A percentile compares a stretch with the other conserved stretches of the same genome.
Evolutionary conservation across 2,329 filamentous ascomycete genomes (phyloP).

Genomic region (Aspergillus aculeatus): DNA sequence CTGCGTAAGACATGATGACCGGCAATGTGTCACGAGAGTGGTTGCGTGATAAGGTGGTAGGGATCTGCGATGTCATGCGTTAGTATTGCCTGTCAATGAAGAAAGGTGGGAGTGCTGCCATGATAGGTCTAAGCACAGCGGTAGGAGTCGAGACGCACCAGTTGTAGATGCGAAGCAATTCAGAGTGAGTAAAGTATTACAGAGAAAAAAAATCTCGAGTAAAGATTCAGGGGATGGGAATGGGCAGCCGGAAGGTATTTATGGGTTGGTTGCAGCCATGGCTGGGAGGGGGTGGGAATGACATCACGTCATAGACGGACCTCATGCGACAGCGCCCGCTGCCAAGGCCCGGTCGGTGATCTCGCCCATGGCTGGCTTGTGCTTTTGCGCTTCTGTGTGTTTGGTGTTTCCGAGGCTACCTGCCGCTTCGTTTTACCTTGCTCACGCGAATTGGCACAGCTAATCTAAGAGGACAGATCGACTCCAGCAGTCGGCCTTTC

Average conservation of each 20-base stretch:
- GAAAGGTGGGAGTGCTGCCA: background rate
- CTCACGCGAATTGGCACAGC: background rate
- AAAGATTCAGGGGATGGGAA: conserved; percentile 6
- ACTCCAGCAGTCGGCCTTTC: too few species aligned
- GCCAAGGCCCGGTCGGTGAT: conserved; percentile 15
- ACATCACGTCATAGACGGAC: conserved; percentile 36
- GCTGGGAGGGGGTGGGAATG: conserved; percentile 19
- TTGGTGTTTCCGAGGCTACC: background rate
- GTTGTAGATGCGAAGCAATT: background rate
- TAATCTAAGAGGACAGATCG: background rate
- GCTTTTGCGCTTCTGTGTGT: background rate
- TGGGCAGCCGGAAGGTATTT: conserved; percentile 19
- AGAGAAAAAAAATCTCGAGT: background rate
- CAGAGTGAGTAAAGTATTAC: background rate
- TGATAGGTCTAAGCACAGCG: too few species aligned
- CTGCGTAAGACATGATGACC: conserved; percentile 49
- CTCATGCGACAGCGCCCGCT: conserved; percentile 9
- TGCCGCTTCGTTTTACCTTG: background rate
- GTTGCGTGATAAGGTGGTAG: background rate
- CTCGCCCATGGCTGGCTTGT: background rate
- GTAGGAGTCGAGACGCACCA: background rate
- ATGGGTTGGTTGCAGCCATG: conserved; percentile 15
- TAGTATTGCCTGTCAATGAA: background rate
- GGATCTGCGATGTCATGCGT: conserved; percentile 5
- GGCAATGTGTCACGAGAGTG: background rate